Percentiles rank a stretch among this genome's conserved stretches.
These are phyloP conservation scores for Capronia coronata DNA, from an alignment of 2,329 filamentous ascomycete genomes.

Conservation along the genomic window DNA sequence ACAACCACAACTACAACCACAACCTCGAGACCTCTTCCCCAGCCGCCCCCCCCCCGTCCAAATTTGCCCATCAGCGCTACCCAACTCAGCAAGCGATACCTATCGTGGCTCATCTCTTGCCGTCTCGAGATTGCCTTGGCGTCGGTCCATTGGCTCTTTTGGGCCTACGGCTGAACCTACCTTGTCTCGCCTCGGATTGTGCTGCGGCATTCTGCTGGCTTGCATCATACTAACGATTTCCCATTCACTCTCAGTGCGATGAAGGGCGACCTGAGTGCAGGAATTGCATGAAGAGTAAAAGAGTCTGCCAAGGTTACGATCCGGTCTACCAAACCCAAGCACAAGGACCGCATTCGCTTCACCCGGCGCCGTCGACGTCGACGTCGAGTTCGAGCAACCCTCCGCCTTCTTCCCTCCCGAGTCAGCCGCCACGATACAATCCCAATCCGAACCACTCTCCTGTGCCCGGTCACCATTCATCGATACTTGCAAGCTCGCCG, in stretches of 20 bases:
- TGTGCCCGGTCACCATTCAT: constrained; percentile 16
- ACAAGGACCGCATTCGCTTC: constrained; percentile 43
- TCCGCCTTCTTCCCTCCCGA: constrained; percentile 25
- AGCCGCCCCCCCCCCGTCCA: background rate
- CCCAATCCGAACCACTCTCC: constrained; percentile 20
- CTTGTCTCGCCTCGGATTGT: constrained; percentile 9
- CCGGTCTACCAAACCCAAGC: constrained; percentile 70
- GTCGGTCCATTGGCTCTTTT: background rate
- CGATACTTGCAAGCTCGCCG: constrained; percentile 19
- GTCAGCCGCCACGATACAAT: constrained; percentile 12
- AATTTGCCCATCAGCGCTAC: constrained; percentile 11
- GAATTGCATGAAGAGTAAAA: constrained; percentile 63
- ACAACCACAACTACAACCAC: background rate
- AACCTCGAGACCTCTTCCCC: no score
- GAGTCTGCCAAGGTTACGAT: constrained; percentile 62
- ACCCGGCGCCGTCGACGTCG: constrained; percentile 50
- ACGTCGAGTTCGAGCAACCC: constrained; percentile 32
- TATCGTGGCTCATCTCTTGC: constrained; percentile 6
- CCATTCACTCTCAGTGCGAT: constrained; percentile 64
- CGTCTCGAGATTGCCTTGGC: constrained; percentile 11
- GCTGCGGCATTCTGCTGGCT: background rate
- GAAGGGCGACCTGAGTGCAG: constrained; percentile 84
- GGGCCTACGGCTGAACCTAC: constrained; percentile 8
- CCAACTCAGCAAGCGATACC: constrained; percentile 10
- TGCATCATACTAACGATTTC: constrained; percentile 12